Conservation (phyloP, 2,329 filamentous ascomycete genomes). For the Dothiorella sarmentorum region DNA sequence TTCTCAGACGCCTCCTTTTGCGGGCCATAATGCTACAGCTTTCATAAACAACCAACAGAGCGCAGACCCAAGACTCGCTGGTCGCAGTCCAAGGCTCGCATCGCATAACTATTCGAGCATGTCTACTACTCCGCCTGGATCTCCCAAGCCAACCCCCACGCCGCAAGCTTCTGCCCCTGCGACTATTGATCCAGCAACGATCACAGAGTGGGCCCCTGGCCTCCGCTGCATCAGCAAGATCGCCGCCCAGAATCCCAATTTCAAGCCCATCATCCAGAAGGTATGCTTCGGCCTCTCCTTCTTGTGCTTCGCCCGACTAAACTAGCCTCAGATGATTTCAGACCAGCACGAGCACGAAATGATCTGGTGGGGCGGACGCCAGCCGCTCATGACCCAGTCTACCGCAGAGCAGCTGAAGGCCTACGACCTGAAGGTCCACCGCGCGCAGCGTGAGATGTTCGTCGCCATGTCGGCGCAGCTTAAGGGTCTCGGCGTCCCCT, state of each 20-base stretch:
- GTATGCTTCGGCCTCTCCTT: conserved; percentile 26
- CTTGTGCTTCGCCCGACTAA: conserved; percentile 20
- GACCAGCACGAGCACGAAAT: conserved; percentile 61
- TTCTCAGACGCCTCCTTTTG: background rate
- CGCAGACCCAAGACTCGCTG: background rate
- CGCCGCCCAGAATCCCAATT: conserved; percentile 42
- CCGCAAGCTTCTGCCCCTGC: conserved; percentile 20
- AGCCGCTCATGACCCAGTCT: background rate
- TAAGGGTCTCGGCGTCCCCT: conserved; percentile 57
- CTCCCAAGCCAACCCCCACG: background rate
- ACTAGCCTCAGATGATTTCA: conserved; percentile 51
- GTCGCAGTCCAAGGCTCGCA: background rate
- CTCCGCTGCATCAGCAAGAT: conserved; percentile 48
- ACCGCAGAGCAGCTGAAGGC: conserved; percentile 49
- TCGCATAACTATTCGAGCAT: background rate
- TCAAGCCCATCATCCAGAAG: conserved; percentile 39
- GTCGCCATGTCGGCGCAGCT: conserved; percentile 55
- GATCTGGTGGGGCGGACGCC: conserved; percentile 46
- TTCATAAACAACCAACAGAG: background rate
- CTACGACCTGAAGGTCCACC: conserved; percentile 63
- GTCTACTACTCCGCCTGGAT: background rate
- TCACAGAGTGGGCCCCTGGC: conserved; percentile 48
- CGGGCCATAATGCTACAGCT: background rate
- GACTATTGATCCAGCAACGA: conserved; percentile 45
- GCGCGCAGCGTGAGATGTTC: conserved; percentile 57